A percentile compares a stretch with the other conserved stretches of the same genome.
Conservation (phyloP, 768 basidiomycete species). For the Ramaria sp. region DNA sequence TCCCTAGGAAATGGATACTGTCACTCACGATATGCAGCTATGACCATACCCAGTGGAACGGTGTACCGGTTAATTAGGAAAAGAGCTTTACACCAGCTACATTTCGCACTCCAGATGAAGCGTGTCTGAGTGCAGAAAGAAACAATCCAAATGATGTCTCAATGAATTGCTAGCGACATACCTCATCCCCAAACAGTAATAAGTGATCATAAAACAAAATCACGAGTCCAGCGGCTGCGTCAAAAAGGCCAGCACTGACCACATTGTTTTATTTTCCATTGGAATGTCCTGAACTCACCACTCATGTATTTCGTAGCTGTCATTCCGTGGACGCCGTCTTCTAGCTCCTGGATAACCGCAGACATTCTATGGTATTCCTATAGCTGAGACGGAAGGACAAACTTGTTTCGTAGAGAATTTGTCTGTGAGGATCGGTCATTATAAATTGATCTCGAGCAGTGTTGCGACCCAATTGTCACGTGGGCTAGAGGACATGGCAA, state of each 20-base stretch:
- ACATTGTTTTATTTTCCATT: no score
- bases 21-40: conserved; percentile 19
- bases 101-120: conserved; percentile 29
- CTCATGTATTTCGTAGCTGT: conserved; percentile 5
- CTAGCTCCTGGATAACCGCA: no score
- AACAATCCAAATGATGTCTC: background rate
- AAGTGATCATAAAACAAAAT: conserved; percentile 32
- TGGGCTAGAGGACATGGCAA: no score
- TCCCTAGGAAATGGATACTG: background rate
- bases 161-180: conserved; percentile 8
- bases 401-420: no score
- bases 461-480: no score
- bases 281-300: conserved; percentile 1
- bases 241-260: no score
- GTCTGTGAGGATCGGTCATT: no score
- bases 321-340: no score
- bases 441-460: no score
- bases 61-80: conserved; percentile 32
- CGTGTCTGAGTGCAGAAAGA: conserved; percentile 1
- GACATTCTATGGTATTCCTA: no score
- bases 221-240: conserved; percentile 22
- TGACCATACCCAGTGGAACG: conserved; percentile 19
- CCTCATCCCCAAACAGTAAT: conserved; percentile 29
- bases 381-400: no score
- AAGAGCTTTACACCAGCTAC: conserved; percentile 25